Evolutionary conservation across 257 asterid genomes (phyloP), one percentile per base, ranked within the genome.

Genomic region (Parsonsia alboflavescens): DNA sequence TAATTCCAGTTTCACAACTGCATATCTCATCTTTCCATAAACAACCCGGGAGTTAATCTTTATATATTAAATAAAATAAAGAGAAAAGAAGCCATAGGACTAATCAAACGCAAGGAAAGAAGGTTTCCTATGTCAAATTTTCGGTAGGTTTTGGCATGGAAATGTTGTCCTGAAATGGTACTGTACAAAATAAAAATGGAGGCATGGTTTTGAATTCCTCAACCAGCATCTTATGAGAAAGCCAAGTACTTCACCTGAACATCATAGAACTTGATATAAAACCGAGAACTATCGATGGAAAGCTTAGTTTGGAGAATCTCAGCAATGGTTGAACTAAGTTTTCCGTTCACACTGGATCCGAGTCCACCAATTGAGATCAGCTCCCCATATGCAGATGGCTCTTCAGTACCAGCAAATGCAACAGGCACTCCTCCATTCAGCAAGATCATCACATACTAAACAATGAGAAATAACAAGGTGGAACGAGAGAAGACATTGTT

Each of bases 381-480:
- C 70, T 94, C 97, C 49, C 90, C 97, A 41, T 90, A 94, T 5
- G 98, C 98, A 78, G 98, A 94, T 36, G 97, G 97, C 82, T 91
- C 97, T 78, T 94, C 98, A 6, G 90, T 90, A 59, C 92, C 95
- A 10, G 88, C 96, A 78, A 94, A 94, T 22, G 92, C 78, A 76
- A 94, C 81, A 24, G 97, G 97, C 42, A 90, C 95, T 44, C 93
- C 89, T 70, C 96, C 97, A 71, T 94, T 94, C 81, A 94, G 80
- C 84, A 94, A 63, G 72, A 94, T 84, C 98, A 92, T 90, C 88
- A 94, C 97, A 77, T 86, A 90, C 96, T 91, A 78, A 78, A 80
- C 52, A n/a, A 61, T 44, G 71, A 71, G 81, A 63, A 17, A 46
- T 70, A 10, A 17, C 61, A 17, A 42, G 22, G 30, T 42, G 46